Base-by-base conservation (phyloP, 768 basidiomycete genomes). In the Gloeophyllum trabeum region DNA sequence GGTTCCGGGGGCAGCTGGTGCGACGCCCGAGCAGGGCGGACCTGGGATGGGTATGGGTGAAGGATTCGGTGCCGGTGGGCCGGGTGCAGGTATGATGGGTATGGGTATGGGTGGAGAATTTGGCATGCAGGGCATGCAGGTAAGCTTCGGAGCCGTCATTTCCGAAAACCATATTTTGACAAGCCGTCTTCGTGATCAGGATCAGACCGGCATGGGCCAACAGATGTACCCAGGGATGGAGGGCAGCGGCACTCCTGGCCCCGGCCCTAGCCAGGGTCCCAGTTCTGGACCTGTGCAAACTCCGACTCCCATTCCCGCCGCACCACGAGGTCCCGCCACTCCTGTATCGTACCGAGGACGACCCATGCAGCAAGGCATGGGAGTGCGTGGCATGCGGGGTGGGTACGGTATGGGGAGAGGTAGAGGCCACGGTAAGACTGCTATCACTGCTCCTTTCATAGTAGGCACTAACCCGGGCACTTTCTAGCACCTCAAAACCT, bases 41-140 rank as follows among this genome's bases (percentile, higher is more conserved):
- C 36, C 7, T 7, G 36, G 36, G 20, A 79, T 84, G 70, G 70
- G 66, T 44, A 79, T 78, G 51, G 76, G 73, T 41, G 79, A 83
- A 73, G 85, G 76, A 53, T 74, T 69, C 22, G 69, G 64, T 37
- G 78, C 81, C 69, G 79, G 80, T 43, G 60, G 62, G 20, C 68
- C 58, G 46, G 61, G 66, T 10, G 10, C 10, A 32, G 28, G 28
- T 10, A 32, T 32, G 28, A 32, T 32, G 71, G 67, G 65, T 16
- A 78, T 83, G 71, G 70, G 72, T 3, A 77, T 81, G 71, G 70
- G 69, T 38, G 69, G 69, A 4, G 83, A 86, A 43, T 87, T 73
- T 54, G 73, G 66, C 46, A 80, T 83, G 69, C 83, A 84, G 80
- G 85, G 84, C 51, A 46, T 76, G 60, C n/a, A n/a, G n/a, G n/a